phyloP scores from a whole-genome alignment of 768 basidiomycete genomes.

The Auricularia cornea region DNA sequence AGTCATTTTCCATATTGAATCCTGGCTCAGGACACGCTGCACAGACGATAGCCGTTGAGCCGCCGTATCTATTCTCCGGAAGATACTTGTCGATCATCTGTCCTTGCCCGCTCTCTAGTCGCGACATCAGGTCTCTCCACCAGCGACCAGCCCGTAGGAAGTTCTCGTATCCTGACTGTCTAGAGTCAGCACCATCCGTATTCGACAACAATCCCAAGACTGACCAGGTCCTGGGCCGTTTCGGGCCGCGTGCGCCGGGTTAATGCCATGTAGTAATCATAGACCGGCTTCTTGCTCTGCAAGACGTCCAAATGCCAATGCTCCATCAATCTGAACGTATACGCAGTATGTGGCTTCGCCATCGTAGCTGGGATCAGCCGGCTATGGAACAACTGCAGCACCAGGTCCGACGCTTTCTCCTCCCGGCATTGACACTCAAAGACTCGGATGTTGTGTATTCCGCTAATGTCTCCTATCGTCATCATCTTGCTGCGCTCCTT shows the following conservation, averaged over 20 bases:
- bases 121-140: not conserved
- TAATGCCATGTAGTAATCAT: conserved; percentile 1
- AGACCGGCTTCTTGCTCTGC: conserved; percentile 3
- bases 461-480: not conserved
- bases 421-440: not conserved
- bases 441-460: not conserved
- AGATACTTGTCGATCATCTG: not conserved
- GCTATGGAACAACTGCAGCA: not conserved
- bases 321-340: not conserved
- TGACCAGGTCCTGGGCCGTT: not conserved
- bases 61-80: not conserved
- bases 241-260: not conserved
- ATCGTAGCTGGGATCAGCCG: not conserved
- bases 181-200: not conserved
- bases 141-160: not conserved
- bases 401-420: not conserved
- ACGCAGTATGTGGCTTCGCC: not conserved
- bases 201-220: not conserved
- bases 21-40: conserved; percentile 6
- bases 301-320: not conserved
- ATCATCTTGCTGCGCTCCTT: not conserved
- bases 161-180: conserved; percentile 4
- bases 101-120: not conserved
- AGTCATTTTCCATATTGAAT: conserved; percentile 4
- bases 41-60: conserved; percentile 5